Conservation (phyloP, 169 alveolate genomes). For the Toxoplasma gondii region DNA sequence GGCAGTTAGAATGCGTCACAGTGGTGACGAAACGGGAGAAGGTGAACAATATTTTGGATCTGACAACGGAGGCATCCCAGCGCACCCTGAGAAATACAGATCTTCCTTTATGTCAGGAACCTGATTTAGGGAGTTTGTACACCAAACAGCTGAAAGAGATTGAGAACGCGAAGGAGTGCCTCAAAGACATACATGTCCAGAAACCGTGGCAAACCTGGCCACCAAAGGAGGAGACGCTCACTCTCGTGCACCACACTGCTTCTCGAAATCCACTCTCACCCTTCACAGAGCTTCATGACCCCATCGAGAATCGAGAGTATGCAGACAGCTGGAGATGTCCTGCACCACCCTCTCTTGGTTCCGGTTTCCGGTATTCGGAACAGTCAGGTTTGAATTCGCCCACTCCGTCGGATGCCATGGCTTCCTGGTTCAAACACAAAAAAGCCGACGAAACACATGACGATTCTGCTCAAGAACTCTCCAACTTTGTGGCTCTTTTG, state of each 20-base stretch:
- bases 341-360: slow-evolving; percentile 7
- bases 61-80: not conserved
- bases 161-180: not conserved
- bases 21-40: not conserved
- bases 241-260: not conserved
- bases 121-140: not conserved
- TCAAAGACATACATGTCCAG: not conserved
- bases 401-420: not conserved
- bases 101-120: not conserved
- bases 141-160: not conserved
- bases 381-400: not conserved
- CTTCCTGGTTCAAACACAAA: slow-evolving; percentile 13
- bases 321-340: slow-evolving; percentile 5
- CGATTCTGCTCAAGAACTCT: not conserved
- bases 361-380: not conserved
- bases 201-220: not conserved
- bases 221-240: not conserved
- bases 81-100: not conserved
- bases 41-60: too few relatives aligned
- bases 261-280: not conserved
- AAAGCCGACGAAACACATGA: slow-evolving; percentile 1
- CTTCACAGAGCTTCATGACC: not conserved
- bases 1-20: slow-evolving; percentile 4
- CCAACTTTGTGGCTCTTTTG: not conserved
- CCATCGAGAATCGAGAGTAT: not conserved